Base-by-base conservation (phyloP, 1,139 yeast species). In the Taphrina communis region DNA sequence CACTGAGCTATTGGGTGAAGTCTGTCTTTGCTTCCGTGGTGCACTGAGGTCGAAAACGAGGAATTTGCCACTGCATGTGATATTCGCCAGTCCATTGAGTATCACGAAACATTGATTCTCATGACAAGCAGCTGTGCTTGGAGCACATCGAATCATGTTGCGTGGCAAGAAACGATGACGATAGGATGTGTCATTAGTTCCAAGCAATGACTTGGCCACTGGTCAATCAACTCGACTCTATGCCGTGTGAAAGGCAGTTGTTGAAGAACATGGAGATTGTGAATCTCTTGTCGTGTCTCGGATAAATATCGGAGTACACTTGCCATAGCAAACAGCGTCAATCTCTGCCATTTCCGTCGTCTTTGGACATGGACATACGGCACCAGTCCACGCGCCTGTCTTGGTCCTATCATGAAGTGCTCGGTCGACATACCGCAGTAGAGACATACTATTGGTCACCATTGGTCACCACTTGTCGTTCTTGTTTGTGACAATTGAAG, bases 341-440 rank as follows among this genome's bases (percentile, higher is more conserved):
- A 44, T 44, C 48, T 44, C 48, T 44, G n/a, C 48, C 48, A 44
- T 17, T 44, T 44, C 48, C 48, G 48, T 44, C 19, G 48, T 17
- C 12, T 19, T 44, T 44, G 48, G 19, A 12, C 19, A 12, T 44
- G 48, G 48, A 7, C 12, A 17, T 12, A 12, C 48, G 48, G 48
- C 19, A 44, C 48, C 48, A 44, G 19, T 17, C 48, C 48, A 44
- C n/a, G 48, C 48, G n/a, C 48, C n/a, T 7, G 48, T 14, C 14
- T n/a, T n/a, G 48, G 12, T 12, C 19, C 48, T 44, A 14, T 17
- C 48, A 44, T 44, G 48, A n/a, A 14, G 12, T 17, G 48, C 48
- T 11, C 8, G 8, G 8, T 12, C 19, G 48, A 44, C 48, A 44
- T 44, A 14, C 3, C 42, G 11, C 42, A 14, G 14, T 39, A 39